These are phyloP conservation scores for Fallopia convolvulus DNA, from an alignment of 148 eudicot species.

Conservation along the genomic window DNA sequence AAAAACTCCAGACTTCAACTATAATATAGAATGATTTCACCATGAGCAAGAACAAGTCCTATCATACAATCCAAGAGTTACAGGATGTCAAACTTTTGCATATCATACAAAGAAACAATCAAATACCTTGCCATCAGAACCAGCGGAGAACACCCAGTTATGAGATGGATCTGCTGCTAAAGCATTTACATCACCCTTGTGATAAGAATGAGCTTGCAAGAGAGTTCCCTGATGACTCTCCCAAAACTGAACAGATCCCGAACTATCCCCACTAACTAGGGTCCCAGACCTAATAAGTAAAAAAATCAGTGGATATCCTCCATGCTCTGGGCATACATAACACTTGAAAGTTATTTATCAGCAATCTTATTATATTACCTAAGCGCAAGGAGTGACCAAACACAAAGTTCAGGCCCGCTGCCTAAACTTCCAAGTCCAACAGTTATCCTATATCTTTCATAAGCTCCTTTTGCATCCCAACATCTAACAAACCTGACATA, in stretches of 20 bases:
- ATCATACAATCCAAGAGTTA: not conserved
- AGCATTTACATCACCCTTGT: conserved; percentile 86
- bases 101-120: not conserved
- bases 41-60: not conserved
- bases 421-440: conserved; percentile 86
- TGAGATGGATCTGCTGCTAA: conserved; percentile 78
- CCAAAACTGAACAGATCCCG: conserved; percentile 94
- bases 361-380: conserved; percentile 31
- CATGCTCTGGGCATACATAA: not conserved
- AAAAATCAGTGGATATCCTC: not conserved
- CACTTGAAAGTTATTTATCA: not conserved
- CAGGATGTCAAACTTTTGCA: not conserved
- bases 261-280: conserved; percentile 92
- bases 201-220: conserved; percentile 72
- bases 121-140: conserved; percentile 93
- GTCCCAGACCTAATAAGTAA: conserved; percentile 49
- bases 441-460: conserved; percentile 73
- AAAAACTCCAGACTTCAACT: not conserved
- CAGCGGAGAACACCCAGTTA: conserved; percentile 80
- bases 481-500: conserved; percentile 73
- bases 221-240: conserved; percentile 79
- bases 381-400: conserved; percentile 85
- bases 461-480: conserved; percentile 56
- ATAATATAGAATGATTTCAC: not conserved
- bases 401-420: conserved; percentile 64